phyloP scores from a whole-genome alignment of 1,139 yeast genomes.

The Magnusiomyces magnusii region DNA sequence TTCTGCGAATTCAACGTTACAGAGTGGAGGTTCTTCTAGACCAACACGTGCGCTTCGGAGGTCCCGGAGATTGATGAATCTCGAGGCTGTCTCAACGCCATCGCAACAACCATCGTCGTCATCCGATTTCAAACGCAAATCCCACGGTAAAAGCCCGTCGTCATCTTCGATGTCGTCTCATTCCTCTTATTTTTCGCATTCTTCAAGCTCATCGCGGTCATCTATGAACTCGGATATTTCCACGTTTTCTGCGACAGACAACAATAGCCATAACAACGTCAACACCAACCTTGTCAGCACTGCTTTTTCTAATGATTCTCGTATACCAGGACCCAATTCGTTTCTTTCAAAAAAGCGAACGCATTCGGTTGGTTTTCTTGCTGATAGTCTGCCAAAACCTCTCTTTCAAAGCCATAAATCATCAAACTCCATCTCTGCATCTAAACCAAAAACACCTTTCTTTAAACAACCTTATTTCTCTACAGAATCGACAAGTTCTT shows the following conservation, averaged over 20 bases:
- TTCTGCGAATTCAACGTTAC: too few relatives aligned
- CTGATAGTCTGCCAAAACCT: background rate
- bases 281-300: conserved; percentile 9
- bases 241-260: conserved; percentile 2
- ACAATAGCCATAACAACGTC: conserved; percentile 19
- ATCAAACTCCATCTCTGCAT: background rate
- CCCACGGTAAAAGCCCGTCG: conserved; percentile 12
- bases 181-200: conserved; percentile 21
- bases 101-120: conserved; percentile 7
- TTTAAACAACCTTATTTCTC: conserved; percentile 14
- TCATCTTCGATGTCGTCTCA: conserved; percentile 22
- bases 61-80: conserved; percentile 36
- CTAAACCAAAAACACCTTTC: conserved; percentile 11
- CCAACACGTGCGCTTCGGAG: conserved; percentile 29
- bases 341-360: conserved; percentile 4
- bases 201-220: conserved; percentile 15
- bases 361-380: background rate
- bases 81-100: conserved; percentile 32
- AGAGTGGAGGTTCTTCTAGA: conserved; percentile 1
- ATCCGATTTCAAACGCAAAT: background rate
- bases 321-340: background rate
- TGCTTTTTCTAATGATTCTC: background rate
- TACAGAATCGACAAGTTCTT: conserved; percentile 5
- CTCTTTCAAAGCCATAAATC: conserved; percentile 4
- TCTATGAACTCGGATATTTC: conserved; percentile 10